phyloP scores from a whole-genome alignment of 495 filamentous ascomycete genomes.

The Xanthoparmelia taractica region DNA sequence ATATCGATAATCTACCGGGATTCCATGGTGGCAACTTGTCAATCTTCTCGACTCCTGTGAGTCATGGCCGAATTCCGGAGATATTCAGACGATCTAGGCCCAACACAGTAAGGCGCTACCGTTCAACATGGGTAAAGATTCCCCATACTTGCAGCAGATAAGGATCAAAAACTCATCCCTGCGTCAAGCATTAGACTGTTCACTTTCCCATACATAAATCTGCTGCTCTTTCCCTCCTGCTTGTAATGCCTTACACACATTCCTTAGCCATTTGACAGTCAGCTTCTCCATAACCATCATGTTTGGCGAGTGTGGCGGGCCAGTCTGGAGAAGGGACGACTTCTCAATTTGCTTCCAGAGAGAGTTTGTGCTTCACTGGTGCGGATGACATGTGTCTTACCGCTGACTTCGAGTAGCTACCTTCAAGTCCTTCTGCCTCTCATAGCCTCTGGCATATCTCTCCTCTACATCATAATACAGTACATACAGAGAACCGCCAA shows the following conservation, averaged over 20 bases:
- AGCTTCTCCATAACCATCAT: slow-evolving; percentile 41
- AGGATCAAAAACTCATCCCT: not conserved
- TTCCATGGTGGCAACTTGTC: too few relatives aligned
- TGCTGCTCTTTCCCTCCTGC: not conserved
- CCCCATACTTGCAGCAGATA: not conserved
- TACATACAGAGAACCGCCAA: slow-evolving; percentile 40
- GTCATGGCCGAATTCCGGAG: too few relatives aligned
- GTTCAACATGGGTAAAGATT: too few relatives aligned
- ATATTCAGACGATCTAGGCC: too few relatives aligned
- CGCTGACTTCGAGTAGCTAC: slow-evolving; percentile 51
- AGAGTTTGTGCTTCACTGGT: slow-evolving; percentile 55
- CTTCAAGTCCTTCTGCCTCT: slow-evolving; percentile 79
- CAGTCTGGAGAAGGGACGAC: slow-evolving; percentile 83
- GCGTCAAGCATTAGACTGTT: not conserved
- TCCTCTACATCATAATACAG: slow-evolving; percentile 55
- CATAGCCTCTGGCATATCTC: slow-evolving; percentile 57
- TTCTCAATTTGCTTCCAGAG: slow-evolving; percentile 79
- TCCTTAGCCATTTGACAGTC: not conserved
- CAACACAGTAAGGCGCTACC: too few relatives aligned
- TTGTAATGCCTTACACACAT: not conserved
- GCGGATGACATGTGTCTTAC: slow-evolving; percentile 1
- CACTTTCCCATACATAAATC: not conserved
- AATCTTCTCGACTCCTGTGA: too few relatives aligned
- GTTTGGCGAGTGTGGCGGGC: slow-evolving; percentile 71
- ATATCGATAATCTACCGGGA: too few relatives aligned